phyloP scores from a whole-genome alignment of 1,139 yeast species.

The Blastobotrys capitulatus region DNA sequence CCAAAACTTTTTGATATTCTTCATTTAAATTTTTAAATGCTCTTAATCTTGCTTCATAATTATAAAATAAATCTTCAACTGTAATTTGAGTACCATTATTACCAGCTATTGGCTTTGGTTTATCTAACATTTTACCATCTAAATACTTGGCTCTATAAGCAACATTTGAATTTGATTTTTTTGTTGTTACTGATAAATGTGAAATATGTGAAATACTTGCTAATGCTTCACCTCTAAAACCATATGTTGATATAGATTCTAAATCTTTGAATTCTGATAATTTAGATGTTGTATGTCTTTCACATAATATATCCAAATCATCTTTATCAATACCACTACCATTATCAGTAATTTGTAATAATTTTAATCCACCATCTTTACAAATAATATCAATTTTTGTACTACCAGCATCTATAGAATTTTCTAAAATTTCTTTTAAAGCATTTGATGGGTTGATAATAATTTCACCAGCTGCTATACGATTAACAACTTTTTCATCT shows the following conservation, averaged over 20 bases:
- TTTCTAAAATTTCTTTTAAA: conserved; percentile 70
- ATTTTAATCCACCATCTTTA: conserved; percentile 58
- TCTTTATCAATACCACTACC: conserved; percentile 62
- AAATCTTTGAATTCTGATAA: conserved; percentile 48
- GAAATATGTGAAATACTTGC: conserved; percentile 63
- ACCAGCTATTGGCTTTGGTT: conserved; percentile 80
- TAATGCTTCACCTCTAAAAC: conserved; percentile 80
- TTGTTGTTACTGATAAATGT: conserved; percentile 69
- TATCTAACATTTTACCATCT: conserved; percentile 53
- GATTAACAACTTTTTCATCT: conserved; percentile 67
- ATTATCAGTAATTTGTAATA: conserved; percentile 65
- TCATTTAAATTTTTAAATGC: conserved; percentile 50
- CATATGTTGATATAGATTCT: conserved; percentile 50
- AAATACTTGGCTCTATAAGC: conserved; percentile 61
- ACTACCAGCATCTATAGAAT: conserved; percentile 72
- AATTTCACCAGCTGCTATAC: conserved; percentile 97
- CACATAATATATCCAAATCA: conserved; percentile 57
- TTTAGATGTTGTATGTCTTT: conserved; percentile 71
- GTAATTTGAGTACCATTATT: conserved; percentile 77
- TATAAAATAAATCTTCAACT: conserved; percentile 88
- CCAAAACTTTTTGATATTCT: conserved; percentile 71
- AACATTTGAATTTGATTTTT: conserved; percentile 51
- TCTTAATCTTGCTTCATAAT: conserved; percentile 71
- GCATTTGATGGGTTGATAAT: conserved; percentile 91
- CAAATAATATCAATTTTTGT: conserved; percentile 55